phyloP scores from a whole-genome alignment of 768 basidiomycete genomes.

The Clitopilus passeckerianus region DNA sequence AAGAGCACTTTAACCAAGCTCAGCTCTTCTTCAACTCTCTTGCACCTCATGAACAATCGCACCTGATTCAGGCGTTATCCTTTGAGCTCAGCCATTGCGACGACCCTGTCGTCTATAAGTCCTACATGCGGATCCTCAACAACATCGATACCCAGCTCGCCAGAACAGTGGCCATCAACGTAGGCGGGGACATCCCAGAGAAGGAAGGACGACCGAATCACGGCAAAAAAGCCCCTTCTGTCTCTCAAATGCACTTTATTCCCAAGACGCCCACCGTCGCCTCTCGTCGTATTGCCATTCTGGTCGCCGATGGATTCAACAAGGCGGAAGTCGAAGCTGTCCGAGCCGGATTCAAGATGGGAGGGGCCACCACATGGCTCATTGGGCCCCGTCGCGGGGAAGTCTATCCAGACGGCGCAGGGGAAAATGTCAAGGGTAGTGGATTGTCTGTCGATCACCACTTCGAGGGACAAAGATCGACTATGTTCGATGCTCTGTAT shows the following conservation, averaged over 20 bases:
- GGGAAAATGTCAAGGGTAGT: conserved; percentile 7
- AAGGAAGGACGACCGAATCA: conserved; percentile 48
- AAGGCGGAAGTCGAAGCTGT: conserved; percentile 52
- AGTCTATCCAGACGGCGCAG: conserved; percentile 28
- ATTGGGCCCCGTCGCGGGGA: conserved; percentile 67
- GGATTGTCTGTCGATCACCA: conserved; percentile 59
- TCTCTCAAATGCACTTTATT: conserved; percentile 56
- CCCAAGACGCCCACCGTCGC: conserved; percentile 56
- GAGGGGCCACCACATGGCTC: conserved; percentile 55
- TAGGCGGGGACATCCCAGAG: conserved; percentile 56
- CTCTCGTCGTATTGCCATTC: conserved; percentile 70
- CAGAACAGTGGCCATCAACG: conserved; percentile 55
- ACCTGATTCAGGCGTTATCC: conserved; percentile 63
- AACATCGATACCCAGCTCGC: conserved; percentile 75
- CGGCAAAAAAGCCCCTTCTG: conserved; percentile 45
- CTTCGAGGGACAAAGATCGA: conserved; percentile 76
- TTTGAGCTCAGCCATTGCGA: conserved; percentile 87
- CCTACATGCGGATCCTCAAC: conserved; percentile 63
- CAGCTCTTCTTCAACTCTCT: conserved; percentile 86
- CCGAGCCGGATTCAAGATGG: conserved; percentile 44
- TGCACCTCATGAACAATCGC: conserved; percentile 58
- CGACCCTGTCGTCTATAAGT: conserved; percentile 64
- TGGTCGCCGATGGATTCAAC: conserved; percentile 75
- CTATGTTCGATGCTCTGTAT: conserved; percentile 78
- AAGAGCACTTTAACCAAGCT: conserved; percentile 72